Conservation (phyloP, 2,329 filamentous ascomycete species). For the Xylaria arbuscula region DNA sequence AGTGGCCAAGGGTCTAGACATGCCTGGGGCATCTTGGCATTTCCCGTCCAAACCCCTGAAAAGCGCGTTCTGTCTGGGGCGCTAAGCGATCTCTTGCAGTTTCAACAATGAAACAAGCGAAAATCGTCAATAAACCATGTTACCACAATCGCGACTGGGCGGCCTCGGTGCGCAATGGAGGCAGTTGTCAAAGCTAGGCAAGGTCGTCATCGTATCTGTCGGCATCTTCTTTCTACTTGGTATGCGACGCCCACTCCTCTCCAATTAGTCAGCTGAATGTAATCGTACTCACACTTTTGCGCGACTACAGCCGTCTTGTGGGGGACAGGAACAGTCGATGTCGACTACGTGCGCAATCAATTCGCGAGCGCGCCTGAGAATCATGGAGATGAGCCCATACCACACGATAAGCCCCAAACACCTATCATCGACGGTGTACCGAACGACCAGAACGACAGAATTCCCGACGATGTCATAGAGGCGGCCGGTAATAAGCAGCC, state of each 20-base stretch:
- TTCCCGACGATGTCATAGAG: constrained; percentile 36
- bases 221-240: constrained; percentile 32
- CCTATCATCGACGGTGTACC: constrained; percentile 39
- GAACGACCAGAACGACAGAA: constrained; percentile 36
- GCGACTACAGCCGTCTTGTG: constrained; percentile 31
- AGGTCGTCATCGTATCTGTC: constrained; percentile 10
- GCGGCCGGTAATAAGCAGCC: constrained; percentile 8
- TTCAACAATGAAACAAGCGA: constrained; percentile 22
- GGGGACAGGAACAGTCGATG: constrained; percentile 37
- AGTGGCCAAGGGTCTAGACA: background rate
- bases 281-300: constrained; percentile 16
- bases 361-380: constrained; percentile 21
- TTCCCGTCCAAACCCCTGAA: constrained; percentile 6
- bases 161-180: constrained; percentile 34
- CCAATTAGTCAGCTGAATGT: background rate
- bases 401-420: constrained; percentile 19
- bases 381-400: constrained; percentile 30
- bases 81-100: background rate
- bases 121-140: constrained; percentile 18
- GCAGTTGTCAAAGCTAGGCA: constrained; percentile 34
- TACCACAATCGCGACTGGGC: constrained; percentile 28
- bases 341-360: constrained; percentile 37
- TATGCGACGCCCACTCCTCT: constrained; percentile 20
- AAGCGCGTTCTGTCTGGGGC: background rate
- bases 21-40: constrained; percentile 18